A percentile compares a stretch with the other conserved stretches of the same genome.
Conservation (phyloP, 225 moss, liverwort and hornwort genomes). For the Takakia lepidozioides region DNA sequence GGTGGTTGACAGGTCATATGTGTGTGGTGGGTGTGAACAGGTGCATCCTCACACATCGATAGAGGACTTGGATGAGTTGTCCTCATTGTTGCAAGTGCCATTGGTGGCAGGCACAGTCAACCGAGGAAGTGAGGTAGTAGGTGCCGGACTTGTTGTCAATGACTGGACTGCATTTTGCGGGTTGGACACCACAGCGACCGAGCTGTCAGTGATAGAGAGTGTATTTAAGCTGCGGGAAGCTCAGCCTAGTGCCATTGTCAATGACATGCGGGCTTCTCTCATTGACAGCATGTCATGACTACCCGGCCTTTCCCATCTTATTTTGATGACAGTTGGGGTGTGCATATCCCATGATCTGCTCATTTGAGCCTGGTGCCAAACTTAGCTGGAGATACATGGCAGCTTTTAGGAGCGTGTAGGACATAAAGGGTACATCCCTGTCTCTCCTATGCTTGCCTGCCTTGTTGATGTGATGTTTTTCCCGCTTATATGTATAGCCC, state of each 20-base stretch:
- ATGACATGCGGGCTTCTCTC: constrained; percentile 94
- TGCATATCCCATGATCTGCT: too few species aligned
- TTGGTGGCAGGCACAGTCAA: constrained; percentile 91
- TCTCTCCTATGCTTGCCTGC: too few species aligned
- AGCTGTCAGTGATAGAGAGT: constrained; percentile 85
- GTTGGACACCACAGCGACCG: constrained; percentile 87
- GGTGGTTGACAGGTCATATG: too few species aligned
- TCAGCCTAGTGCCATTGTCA: constrained; percentile 89
- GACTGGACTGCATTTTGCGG: constrained; percentile 98
- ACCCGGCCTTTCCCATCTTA: too few species aligned
- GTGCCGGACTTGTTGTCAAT: constrained; percentile 86
- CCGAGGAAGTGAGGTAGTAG: constrained; percentile 90
- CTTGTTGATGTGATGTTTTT: too few species aligned
- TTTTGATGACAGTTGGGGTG: too few species aligned
- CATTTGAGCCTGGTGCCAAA: too few species aligned
- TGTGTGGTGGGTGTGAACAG: constrained; percentile 18
- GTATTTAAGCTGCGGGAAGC: constrained; percentile 94
- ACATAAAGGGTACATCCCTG: too few species aligned
- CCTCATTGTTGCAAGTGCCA: constrained; percentile 86
- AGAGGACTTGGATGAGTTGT: constrained; percentile 91
- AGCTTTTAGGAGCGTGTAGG: too few species aligned
- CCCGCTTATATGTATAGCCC: too few species aligned
- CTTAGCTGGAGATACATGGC: too few species aligned
- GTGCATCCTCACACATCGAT: constrained; percentile 96
- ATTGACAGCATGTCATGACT: constrained; percentile 94